Evolutionary conservation across 108 stramenopile genomes (phyloP), one percentile per base, ranked within the genome.

Genomic region (Pseudonitzschia multiseries): DNA sequence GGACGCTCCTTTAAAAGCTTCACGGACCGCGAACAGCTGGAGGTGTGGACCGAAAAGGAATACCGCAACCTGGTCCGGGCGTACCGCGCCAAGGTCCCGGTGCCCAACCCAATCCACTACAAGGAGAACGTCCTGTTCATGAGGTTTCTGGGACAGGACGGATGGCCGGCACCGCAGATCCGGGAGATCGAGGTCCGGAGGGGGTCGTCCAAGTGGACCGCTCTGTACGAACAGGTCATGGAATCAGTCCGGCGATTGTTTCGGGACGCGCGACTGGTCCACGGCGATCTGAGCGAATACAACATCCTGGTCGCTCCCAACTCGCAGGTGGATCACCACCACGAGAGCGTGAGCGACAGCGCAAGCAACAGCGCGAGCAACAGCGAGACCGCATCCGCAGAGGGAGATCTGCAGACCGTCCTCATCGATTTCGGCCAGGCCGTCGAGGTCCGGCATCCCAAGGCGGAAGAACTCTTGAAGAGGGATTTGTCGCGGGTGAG

Each of bases 351-450:
- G 1, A 72, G 41, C 40, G 71, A 70, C 28, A 40, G 54, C 26
- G 53, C 60, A 10, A 18, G 59, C 15, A 68, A 60, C 26, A 31
- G 10, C 28, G 69, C n/a, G 8, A 53, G 17, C 28, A 27, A 29
- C 31, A 65, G 70, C 15, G 57, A 76, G 1, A 72, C 44, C 40
- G 74, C 71, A 14, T 72, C 81, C 33, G 21, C 70, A 13, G 76
- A 80, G 21, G 69, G 83, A 20, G 76, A 76, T 29, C 63, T 93
- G 15, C 88, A 88, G 50, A 74, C 84, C 32, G 92, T 87, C 20
- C 46, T 93, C 48, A 92, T 96, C 77, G 91, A 96, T 54, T 91
- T 93, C 82, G 91, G 89, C 0, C 90, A 93, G 72, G 82, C 92
- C 13, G 92, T 96, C 1, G 88, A 90, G 43, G 31, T 66, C 28